Evolutionary conservation across 164 flowering plant genomes (phyloP).

Genomic region (Nymphaea colorata): DNA sequence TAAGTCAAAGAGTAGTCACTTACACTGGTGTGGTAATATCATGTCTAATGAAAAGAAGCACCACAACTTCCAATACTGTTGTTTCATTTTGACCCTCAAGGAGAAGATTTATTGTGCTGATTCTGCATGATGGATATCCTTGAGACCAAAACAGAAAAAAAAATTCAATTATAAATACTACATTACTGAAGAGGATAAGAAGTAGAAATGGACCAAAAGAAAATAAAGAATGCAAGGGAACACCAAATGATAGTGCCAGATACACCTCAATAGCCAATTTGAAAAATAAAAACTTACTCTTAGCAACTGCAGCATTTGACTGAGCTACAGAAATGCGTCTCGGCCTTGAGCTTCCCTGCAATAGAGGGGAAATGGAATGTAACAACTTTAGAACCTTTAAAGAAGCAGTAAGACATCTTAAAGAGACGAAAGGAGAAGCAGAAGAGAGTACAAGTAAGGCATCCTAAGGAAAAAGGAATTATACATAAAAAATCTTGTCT

Average conservation of each 20-base stretch:
- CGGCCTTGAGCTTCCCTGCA: background rate
- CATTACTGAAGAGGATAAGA: background rate
- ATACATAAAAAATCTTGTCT: too few relatives aligned
- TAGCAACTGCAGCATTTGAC: background rate
- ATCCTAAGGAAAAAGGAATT: too few relatives aligned
- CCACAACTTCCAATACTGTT: constrained; percentile 53
- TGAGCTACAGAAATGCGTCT: background rate
- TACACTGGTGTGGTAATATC: constrained; percentile 62
- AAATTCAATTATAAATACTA: background rate
- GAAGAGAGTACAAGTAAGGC: too few relatives aligned
- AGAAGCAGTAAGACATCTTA: too few relatives aligned
- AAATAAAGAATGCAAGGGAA: background rate
- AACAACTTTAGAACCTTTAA: too few relatives aligned
- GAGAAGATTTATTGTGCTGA: constrained; percentile 34
- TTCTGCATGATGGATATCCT: constrained; percentile 53
- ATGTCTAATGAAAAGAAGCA: constrained; percentile 50
- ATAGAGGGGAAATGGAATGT: background rate
- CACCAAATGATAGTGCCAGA: background rate
- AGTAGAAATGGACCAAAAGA: background rate
- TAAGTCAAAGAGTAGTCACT: constrained; percentile 20
- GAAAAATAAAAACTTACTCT: background rate
- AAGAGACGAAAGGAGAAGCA: too few relatives aligned
- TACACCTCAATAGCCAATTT: background rate
- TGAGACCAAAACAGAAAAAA: constrained; percentile 4
- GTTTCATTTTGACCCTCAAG: constrained; percentile 60